Conservation (phyloP, 768 basidiomycete genomes). For the Dioszegia aurantiaca region DNA sequence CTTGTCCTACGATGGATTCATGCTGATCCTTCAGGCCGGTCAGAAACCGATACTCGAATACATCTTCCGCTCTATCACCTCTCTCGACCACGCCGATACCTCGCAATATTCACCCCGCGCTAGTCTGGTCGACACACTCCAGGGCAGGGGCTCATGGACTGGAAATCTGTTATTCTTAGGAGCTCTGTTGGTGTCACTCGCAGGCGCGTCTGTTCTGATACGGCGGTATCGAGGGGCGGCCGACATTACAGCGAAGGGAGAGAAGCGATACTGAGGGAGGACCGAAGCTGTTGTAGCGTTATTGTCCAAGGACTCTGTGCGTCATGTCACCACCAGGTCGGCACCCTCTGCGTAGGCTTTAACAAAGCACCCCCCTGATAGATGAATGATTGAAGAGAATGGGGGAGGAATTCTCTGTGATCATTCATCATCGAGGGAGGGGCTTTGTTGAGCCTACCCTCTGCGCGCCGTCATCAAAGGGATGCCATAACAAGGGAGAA, state of each 20-base stretch:
- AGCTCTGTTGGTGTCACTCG: not conserved
- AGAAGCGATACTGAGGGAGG: not conserved
- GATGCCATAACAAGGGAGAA: too few relatives aligned
- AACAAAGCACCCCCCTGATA: too few relatives aligned
- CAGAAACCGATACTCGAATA: constrained; percentile 20
- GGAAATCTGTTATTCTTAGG: not conserved
- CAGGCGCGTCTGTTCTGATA: not conserved
- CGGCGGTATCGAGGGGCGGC: not conserved
- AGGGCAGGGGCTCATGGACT: not conserved
- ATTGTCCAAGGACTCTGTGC: not conserved
- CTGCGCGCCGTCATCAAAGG: too few relatives aligned
- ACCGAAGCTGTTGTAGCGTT: not conserved
- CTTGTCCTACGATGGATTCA: not conserved
- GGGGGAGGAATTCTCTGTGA: too few relatives aligned
- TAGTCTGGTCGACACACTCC: not conserved
- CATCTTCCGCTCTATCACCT: constrained; percentile 17
- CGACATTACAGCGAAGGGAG: not conserved
- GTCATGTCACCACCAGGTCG: not conserved
- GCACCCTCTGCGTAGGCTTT: too few relatives aligned
- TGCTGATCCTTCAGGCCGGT: constrained; percentile 2
- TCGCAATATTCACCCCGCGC: not conserved
- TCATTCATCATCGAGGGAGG: too few relatives aligned
- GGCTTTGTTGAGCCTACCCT: too few relatives aligned
- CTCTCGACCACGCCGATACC: not conserved
- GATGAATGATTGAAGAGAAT: too few relatives aligned